These are phyloP conservation scores for Venturiaceae sp. DNA, from an alignment of 2,329 filamentous ascomycete genomes.

Conservation along the genomic window DNA sequence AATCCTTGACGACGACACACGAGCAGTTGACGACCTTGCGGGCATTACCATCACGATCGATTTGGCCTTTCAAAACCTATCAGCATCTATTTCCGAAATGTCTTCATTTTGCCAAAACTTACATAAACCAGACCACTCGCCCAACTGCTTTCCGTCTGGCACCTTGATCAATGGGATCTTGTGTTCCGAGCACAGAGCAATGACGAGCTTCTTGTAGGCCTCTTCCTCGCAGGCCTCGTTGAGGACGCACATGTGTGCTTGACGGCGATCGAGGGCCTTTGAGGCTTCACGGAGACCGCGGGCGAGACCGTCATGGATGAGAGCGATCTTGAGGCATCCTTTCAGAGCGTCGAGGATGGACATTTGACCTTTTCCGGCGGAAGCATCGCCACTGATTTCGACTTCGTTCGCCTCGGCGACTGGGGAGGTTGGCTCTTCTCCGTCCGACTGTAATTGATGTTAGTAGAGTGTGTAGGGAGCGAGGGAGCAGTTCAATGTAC, in stretches of 20 bases:
- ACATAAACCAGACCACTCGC: conserved; percentile 99
- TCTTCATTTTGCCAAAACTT: conserved; percentile 45
- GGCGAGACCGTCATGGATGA: conserved; percentile 99
- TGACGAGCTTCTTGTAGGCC: conserved; percentile 99
- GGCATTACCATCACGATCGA: conserved; percentile 98
- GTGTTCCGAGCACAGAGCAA: conserved; percentile 97
- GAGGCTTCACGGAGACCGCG: conserved; percentile 96
- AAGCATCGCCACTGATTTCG: conserved; percentile 86
- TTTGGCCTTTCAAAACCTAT: conserved; percentile 56
- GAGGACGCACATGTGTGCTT: conserved; percentile 99
- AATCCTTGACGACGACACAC: conserved; percentile 98
- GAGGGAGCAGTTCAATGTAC: not conserved
- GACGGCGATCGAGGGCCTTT: conserved; percentile 96
- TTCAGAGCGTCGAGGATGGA: conserved; percentile 97
- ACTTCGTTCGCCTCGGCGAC: conserved; percentile 75
- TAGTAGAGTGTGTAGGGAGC: not conserved
- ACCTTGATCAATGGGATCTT: conserved; percentile 99
- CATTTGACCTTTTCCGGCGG: conserved; percentile 78
- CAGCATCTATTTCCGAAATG: conserved; percentile 7
- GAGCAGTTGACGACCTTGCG: conserved; percentile 99
- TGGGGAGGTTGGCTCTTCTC: conserved; percentile 96
- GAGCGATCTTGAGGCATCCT: conserved; percentile 94
- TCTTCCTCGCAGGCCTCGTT: conserved; percentile 99
- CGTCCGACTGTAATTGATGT: conserved; percentile 69
- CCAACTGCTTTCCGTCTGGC: conserved; percentile 97